These are phyloP conservation scores for Boletus sensibilis DNA, from an alignment of 768 basidiomycete species.

Conservation along the genomic window DNA sequence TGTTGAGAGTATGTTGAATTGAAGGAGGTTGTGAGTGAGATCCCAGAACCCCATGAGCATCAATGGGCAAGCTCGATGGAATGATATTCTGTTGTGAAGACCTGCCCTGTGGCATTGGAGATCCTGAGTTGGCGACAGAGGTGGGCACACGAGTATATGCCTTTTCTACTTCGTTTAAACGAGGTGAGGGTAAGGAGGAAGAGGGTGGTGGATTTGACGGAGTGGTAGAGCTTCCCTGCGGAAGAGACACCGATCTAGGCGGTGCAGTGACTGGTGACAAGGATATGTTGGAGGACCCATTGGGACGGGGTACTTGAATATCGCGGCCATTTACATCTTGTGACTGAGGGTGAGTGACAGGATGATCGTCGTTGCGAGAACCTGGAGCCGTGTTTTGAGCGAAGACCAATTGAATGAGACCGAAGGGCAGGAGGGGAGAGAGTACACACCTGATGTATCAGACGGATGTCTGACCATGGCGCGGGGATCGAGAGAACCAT, in stretches of 20 bases:
- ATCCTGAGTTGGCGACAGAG: slow-evolving; percentile 3
- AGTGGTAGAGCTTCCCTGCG: slow-evolving; percentile 8
- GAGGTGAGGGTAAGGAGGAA: slow-evolving; percentile 20
- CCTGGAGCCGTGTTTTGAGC: not conserved
- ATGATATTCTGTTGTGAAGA: slow-evolving; percentile 8
- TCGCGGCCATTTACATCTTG: slow-evolving; percentile 15
- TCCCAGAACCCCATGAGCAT: not conserved
- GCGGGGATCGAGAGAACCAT: slow-evolving; percentile 27
- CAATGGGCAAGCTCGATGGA: not conserved
- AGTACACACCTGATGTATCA: slow-evolving; percentile 35
- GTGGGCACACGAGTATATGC: slow-evolving; percentile 1
- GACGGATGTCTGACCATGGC: slow-evolving; percentile 27
- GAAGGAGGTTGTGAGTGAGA: slow-evolving; percentile 10
- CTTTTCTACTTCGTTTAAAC: slow-evolving; percentile 14
- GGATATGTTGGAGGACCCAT: not conserved
- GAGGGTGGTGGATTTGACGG: slow-evolving; percentile 8
- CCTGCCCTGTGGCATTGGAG: slow-evolving; percentile 3
- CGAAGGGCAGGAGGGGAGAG: not conserved
- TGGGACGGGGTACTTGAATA: slow-evolving; percentile 3
- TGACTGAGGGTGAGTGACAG: slow-evolving; percentile 17
- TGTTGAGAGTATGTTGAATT: slow-evolving; percentile 21
- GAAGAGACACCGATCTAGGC: slow-evolving; percentile 22
- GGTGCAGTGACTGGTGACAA: slow-evolving; percentile 20
- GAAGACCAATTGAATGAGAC: not conserved
- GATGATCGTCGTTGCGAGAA: slow-evolving; percentile 23